Base-by-base conservation (phyloP, 2,329 filamentous ascomycete species). In the Trichoderma sp. region DNA sequence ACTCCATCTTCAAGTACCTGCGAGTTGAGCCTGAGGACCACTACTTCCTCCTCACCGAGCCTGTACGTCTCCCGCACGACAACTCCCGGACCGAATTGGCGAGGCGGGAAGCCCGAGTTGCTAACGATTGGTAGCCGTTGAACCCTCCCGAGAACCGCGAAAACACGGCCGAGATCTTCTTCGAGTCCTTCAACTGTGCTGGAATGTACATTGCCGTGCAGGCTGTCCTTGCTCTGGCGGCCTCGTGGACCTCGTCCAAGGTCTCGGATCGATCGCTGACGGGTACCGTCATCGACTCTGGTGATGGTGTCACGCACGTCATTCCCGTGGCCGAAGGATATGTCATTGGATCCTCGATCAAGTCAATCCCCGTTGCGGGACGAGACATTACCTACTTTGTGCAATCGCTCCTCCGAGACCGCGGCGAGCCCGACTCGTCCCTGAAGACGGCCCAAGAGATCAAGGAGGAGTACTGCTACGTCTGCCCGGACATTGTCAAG, bases 1-100 rank as follows among this genome's bases (percentile, higher is more conserved):
- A 98, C 82, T 99, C 95, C 69, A 99, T 99, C 81, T 99, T 99
- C 87, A 99, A 99, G 79, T 99, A 99, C 76, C 86, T 99, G 61
- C 88, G 95, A 73, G 95, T 99, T 71, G 95, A 99, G 80, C 95
- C 95, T 34, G 95, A 99, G 81, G 95, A 99, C 77, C 95, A 99
- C 79, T 93, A 97, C 82, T 99, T 99, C 79, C 88, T 99, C 68
- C 88, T 99, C 67, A 99, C 95, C 67, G 95, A 99, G 78, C 95
- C 95, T 67, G 93, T 97, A 85, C 76, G 88, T 63, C n/a, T 39
- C 30, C 30, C 17, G 10, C 17, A 30, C 34, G 34, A 39, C 43
- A 59, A 0, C 9, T 19, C 12, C 19, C 3, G 21, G 24, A 6
- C 7, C 17, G 17, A 17, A 64, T 65, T 64, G 72, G 30, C 10